Conservation (phyloP, 257 asterid genomes). For the Solanum tarijense region DNA sequence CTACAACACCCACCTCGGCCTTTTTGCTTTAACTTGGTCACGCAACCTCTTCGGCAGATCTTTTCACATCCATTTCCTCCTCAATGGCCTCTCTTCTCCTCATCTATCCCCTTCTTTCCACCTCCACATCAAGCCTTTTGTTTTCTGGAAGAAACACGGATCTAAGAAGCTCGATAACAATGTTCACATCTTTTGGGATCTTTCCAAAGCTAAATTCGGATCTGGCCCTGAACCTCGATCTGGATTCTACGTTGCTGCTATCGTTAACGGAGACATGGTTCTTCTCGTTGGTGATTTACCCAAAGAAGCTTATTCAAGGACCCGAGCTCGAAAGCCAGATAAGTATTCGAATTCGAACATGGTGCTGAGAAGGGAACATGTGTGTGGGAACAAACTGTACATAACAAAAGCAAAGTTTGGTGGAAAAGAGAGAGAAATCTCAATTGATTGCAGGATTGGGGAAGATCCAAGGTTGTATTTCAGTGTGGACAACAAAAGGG, state of each 20-base stretch:
- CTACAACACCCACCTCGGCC: conserved; percentile 33
- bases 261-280: conserved; percentile 19
- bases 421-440: conserved; percentile 21
- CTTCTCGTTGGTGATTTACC: conserved; percentile 39
- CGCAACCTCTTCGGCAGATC: conserved; percentile 36
- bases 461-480: conserved; percentile 30
- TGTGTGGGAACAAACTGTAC: conserved; percentile 34
- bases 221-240: conserved; percentile 48
- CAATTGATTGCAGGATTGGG: conserved; percentile 31
- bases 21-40: conserved; percentile 51
- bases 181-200: conserved; percentile 36
- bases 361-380: conserved; percentile 44
- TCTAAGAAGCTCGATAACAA: conserved; percentile 20
- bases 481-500: conserved; percentile 22
- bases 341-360: background rate
- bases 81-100: background rate
- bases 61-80: conserved; percentile 40
- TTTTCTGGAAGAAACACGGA: conserved; percentile 33
- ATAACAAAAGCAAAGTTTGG: conserved; percentile 26
- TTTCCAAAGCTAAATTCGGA: conserved; percentile 39
- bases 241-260: conserved; percentile 34
- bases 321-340: background rate
- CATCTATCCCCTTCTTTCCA: conserved; percentile 18
- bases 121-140: conserved; percentile 33
- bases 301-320: conserved; percentile 11